Percentiles rank a stretch among this genome's conserved stretches.
Conservation (phyloP, 192 early-diverging fungal species). For the Chytriomyces hyalinus region DNA sequence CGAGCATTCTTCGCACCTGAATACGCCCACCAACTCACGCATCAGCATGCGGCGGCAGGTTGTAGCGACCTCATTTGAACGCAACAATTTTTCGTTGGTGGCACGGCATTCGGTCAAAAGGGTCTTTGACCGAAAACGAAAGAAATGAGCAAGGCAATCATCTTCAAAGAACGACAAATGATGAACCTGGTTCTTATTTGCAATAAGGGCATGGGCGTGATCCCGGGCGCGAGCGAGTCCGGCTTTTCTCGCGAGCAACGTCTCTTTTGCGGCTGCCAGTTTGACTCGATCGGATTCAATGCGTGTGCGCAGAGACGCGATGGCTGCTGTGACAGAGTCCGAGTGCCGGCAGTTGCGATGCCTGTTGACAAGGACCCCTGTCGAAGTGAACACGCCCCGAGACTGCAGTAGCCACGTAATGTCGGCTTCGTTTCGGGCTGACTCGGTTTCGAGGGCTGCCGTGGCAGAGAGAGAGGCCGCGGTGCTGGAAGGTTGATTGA, state of each 20-base stretch:
- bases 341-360: not conserved
- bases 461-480: not conserved
- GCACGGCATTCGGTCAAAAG: not conserved
- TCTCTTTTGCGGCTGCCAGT: not conserved
- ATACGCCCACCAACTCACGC: slow-evolving; percentile 50
- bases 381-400: not conserved
- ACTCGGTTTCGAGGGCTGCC: not conserved
- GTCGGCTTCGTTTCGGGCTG: not conserved
- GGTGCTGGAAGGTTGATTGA: not conserved
- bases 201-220: too few relatives aligned
- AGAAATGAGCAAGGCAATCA: too few relatives aligned
- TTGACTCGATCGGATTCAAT: not conserved
- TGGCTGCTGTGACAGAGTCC: not conserved
- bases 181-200: too few relatives aligned
- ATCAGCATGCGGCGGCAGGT: slow-evolving; percentile 44
- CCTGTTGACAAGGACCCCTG: not conserved
- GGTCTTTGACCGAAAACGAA: too few relatives aligned
- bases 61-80: slow-evolving; percentile 22
- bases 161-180: too few relatives aligned
- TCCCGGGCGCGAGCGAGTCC: not conserved
- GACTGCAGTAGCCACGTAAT: not conserved
- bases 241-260: not conserved
- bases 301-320: not conserved
- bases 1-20: slow-evolving; percentile 17
- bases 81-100: not conserved